Evolutionary conservation across 2,329 filamentous ascomycete genomes (phyloP).

Genomic region (Metarhizium humberi): DNA sequence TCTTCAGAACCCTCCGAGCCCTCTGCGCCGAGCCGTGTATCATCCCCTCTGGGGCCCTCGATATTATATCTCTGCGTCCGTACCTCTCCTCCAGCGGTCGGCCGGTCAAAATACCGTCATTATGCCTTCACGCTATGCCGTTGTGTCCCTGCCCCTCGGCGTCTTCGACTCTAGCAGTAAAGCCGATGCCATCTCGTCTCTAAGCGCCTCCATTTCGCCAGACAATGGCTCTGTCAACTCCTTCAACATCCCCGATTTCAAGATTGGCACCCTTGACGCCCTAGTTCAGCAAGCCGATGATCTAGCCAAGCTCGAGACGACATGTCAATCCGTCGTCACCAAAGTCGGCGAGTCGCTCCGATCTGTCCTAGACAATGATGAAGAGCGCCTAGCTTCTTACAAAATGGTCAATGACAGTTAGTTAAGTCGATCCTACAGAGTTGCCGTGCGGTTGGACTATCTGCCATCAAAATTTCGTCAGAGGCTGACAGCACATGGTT

Average conservation of each 20-base stretch:
- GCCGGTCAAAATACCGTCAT: constrained; percentile 1
- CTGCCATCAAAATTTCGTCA: constrained; percentile 4
- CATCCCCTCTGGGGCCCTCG: no score
- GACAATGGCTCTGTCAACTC: constrained; percentile 69
- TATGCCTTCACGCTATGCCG: constrained; percentile 62
- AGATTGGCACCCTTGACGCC: constrained; percentile 92
- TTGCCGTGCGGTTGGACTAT: not conserved
- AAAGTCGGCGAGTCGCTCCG: constrained; percentile 85
- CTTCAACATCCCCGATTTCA: constrained; percentile 87
- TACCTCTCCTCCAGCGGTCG: not conserved
- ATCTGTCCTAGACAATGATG: constrained; percentile 74
- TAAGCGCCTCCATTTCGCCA: constrained; percentile 61
- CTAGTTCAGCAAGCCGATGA: constrained; percentile 96
- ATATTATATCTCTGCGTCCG: not conserved
- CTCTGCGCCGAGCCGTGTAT: not conserved
- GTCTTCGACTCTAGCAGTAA: constrained; percentile 73
- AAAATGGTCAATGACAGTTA: constrained; percentile 92
- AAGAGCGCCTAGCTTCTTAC: constrained; percentile 73
- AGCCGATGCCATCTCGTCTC: constrained; percentile 70
- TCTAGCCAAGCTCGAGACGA: constrained; percentile 73
- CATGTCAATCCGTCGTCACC: constrained; percentile 71
- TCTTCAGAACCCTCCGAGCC: not conserved
- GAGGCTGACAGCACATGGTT: not conserved
- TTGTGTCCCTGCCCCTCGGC: constrained; percentile 82
- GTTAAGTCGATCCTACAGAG: constrained; percentile 19